Conservation (phyloP, 768 basidiomycete genomes). For the Russula vinacea region DNA sequence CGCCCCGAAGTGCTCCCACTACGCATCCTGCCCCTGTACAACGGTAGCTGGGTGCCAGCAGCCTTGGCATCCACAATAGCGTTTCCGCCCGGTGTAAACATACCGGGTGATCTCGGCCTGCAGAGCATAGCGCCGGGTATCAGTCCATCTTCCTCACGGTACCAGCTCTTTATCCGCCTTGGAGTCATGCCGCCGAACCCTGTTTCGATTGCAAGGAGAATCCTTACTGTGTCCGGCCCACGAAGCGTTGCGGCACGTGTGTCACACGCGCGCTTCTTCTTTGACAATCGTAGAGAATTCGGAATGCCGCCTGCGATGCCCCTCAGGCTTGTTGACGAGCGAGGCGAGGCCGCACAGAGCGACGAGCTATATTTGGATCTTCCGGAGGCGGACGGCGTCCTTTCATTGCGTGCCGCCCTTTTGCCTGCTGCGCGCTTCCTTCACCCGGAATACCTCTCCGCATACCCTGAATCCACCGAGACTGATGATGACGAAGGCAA, state of each 20-base stretch:
- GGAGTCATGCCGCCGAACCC: constrained; percentile 21
- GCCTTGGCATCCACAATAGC: not conserved
- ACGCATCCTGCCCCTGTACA: constrained; percentile 21
- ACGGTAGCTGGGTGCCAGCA: constrained; percentile 16
- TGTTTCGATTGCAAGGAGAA: constrained; percentile 17
- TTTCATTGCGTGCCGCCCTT: constrained; percentile 18
- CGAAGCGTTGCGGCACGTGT: constrained; percentile 7
- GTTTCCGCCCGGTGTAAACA: constrained; percentile 17
- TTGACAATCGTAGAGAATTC: constrained; percentile 16
- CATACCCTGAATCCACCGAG: constrained; percentile 2
- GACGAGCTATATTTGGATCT: constrained; percentile 25
- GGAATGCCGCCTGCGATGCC: constrained; percentile 13
- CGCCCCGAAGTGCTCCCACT: constrained; percentile 3
- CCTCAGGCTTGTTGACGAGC: constrained; percentile 22
- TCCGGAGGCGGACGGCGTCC: not conserved
- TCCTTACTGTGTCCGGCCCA: constrained; percentile 10
- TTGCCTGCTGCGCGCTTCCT: constrained; percentile 20
- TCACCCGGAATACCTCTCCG: constrained; percentile 19
- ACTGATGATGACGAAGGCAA: not conserved
- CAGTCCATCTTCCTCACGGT: constrained; percentile 9
- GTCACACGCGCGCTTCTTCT: constrained; percentile 26
- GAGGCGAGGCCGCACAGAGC: not conserved
- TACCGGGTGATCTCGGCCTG: constrained; percentile 25
- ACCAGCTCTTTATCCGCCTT: constrained; percentile 16
- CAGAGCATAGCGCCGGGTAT: constrained; percentile 23